phyloP scores from a whole-genome alignment of 176 grass and related monocot species.

The Triticum dicoccoides region DNA sequence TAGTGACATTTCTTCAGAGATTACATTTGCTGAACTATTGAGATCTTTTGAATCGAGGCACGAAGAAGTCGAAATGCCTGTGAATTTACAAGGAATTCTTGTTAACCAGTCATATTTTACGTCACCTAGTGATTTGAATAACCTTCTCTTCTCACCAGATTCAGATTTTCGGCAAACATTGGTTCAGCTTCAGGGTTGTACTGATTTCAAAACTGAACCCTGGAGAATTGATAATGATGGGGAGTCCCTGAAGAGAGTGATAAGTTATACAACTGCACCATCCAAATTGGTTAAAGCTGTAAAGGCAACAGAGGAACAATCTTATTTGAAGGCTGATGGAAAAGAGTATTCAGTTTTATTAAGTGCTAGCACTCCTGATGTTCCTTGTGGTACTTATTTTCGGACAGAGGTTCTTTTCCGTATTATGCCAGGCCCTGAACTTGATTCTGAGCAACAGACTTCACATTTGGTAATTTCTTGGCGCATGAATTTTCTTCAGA shows the following conservation, averaged over 20 bases:
- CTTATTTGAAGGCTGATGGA: constrained; percentile 82
- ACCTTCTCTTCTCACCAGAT: constrained; percentile 76
- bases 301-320: constrained; percentile 84
- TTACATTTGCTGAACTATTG: constrained; percentile 61
- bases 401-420: constrained; percentile 83
- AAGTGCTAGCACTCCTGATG: constrained; percentile 89
- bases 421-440: constrained; percentile 68
- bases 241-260: constrained; percentile 60
- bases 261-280: constrained; percentile 79
- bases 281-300: constrained; percentile 83
- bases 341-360: constrained; percentile 71
- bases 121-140: constrained; percentile 68
- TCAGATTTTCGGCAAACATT: constrained; percentile 63
- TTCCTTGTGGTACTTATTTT: constrained; percentile 85
- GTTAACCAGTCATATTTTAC: constrained; percentile 63
- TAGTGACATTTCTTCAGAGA: constrained; percentile 21
- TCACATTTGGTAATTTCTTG: constrained; percentile 83
- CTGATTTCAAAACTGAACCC: constrained; percentile 69
- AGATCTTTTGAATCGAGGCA: constrained; percentile 45
- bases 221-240: constrained; percentile 64
- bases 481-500: constrained; percentile 97
- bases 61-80: constrained; percentile 72
- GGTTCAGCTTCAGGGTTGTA: constrained; percentile 56
- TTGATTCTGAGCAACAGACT: constrained; percentile 61
- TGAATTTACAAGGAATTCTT: constrained; percentile 74